These are phyloP conservation scores for Parathielavia hyrcaniae DNA, from an alignment of 495 filamentous ascomycete genomes.

Conservation along the genomic window DNA sequence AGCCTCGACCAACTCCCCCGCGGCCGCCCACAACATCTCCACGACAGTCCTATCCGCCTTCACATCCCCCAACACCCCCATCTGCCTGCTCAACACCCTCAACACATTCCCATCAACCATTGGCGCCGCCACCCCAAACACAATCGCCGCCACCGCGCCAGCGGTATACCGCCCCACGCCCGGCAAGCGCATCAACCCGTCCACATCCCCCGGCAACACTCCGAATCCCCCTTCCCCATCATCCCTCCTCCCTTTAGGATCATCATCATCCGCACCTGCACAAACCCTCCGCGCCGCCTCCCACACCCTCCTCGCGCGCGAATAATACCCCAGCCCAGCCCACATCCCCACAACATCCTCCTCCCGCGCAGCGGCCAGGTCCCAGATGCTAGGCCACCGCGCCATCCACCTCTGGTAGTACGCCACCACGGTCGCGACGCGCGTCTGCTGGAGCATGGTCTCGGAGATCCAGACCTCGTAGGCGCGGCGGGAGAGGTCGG, in stretches of 20 bases:
- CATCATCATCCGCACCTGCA: constrained; percentile 15
- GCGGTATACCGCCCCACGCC: constrained; percentile 46
- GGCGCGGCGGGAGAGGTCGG: constrained; percentile 35
- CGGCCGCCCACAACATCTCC: constrained; percentile 41
- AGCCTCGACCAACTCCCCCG: constrained; percentile 34
- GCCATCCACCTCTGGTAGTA: constrained; percentile 45
- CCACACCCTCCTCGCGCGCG: constrained; percentile 38
- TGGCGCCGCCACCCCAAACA: constrained; percentile 38
- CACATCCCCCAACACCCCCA: constrained; percentile 39
- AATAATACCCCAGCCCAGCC: constrained; percentile 45
- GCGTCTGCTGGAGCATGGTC: constrained; percentile 48
- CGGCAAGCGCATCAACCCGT: constrained; percentile 32
- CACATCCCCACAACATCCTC: constrained; percentile 39
- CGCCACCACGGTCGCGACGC: constrained; percentile 39
- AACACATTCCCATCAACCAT: constrained; percentile 49
- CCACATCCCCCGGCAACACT: constrained; percentile 31
- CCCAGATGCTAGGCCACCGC: constrained; percentile 37
- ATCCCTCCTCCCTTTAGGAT: no score
- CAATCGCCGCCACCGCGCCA: constrained; percentile 43
- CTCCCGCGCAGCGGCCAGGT: constrained; percentile 32
- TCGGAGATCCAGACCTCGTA: constrained; percentile 50
- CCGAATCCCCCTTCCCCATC: constrained; percentile 19
- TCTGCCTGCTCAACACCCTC: constrained; percentile 40
- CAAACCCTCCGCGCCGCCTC: constrained; percentile 36
- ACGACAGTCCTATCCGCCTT: constrained; percentile 36